Percentiles rank a stretch among this genome's conserved stretches.
Evolutionary conservation across 768 basidiomycete genomes (phyloP).

Genomic region (Agaricus sinodeliciosus): DNA sequence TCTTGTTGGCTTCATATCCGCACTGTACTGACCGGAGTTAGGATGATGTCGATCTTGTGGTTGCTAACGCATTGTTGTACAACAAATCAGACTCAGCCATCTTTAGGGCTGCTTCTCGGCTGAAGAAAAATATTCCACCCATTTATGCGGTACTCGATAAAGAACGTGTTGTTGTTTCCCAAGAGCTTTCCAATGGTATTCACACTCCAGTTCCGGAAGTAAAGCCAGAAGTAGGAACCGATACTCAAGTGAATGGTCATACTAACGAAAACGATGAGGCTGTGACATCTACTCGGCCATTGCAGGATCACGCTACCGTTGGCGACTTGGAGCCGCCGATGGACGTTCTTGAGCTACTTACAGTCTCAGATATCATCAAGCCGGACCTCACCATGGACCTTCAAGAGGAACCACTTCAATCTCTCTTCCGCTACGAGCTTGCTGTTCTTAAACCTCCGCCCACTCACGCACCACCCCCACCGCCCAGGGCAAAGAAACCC

Average conservation of each 20-base stretch:
- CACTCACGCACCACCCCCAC: conserved; percentile 42
- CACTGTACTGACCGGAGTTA: conserved; percentile 20
- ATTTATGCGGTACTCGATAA: conserved; percentile 37
- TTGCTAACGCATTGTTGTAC: conserved; percentile 82
- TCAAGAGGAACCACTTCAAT: conserved; percentile 50
- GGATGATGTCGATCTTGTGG: conserved; percentile 80
- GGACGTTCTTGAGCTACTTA: conserved; percentile 47
- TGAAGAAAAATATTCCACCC: conserved; percentile 36
- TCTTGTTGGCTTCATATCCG: background rate
- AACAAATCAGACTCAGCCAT: conserved; percentile 70
- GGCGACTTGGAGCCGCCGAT: conserved; percentile 76
- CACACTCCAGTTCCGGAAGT: background rate
- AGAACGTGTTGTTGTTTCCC: conserved; percentile 13
- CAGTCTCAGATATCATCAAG: conserved; percentile 44
- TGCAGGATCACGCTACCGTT: conserved; percentile 19
- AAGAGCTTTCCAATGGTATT: background rate
- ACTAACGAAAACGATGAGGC: background rate
- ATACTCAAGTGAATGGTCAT: background rate
- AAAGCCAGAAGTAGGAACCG: background rate
- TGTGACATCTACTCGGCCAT: background rate
- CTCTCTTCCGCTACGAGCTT: conserved; percentile 65
- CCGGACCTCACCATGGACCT: conserved; percentile 50
- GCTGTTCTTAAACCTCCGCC: conserved; percentile 56
- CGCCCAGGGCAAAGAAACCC: conserved; percentile 30
- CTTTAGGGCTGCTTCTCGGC: conserved; percentile 61